Base-by-base conservation (phyloP, 2,329 filamentous ascomycete genomes). In the Drechslerella coelobrocha region DNA sequence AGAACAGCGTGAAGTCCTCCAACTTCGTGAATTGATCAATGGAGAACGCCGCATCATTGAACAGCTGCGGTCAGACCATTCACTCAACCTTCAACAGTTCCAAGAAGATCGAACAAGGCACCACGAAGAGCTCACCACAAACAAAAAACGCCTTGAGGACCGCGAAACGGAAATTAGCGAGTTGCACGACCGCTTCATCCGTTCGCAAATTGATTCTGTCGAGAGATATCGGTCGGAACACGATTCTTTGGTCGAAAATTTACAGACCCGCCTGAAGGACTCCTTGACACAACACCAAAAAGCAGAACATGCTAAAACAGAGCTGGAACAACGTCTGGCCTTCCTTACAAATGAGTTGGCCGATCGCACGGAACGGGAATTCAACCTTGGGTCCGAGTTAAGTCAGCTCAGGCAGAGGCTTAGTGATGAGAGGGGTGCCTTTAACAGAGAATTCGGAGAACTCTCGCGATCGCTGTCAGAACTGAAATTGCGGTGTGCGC, bases 341-440 rank as follows among this genome's bases (percentile, higher is more conserved):
- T 60, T 59, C 26, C 54, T 71, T 17, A 63, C 59, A 17, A 62
- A 71, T 21, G 54, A 71, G 19, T 48, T 71, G 7, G 66, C 66
- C 9, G 66, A 71, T 23, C 66, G 66, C n/a, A 71, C 66, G 7
- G 59, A 71, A 17, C 59, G 66, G 17, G 66, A 71, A 41, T 71
- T 63, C 31, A 71, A 59, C 24, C 59, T 71, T 4, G 66, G 66
- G 14, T 57, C 66, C 1, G 66, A 71, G 19, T 21, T 71, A 8
- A 59, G 66, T 17, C 52, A 71, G 41, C 59, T 71, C 19, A 56
- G 59, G 17, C 53, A 63, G 17, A 63, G 53, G 24, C 39, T 71
- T 2, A 71, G 66, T 53, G 43, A 71, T 17, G 66, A 71, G 51
- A 51, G 66, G 9, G 66, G 53, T 4, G 31, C 48, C 17, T 71